Evolutionary conservation across 257 asterid species (phyloP).

Genomic region (Datura wrightii): DNA sequence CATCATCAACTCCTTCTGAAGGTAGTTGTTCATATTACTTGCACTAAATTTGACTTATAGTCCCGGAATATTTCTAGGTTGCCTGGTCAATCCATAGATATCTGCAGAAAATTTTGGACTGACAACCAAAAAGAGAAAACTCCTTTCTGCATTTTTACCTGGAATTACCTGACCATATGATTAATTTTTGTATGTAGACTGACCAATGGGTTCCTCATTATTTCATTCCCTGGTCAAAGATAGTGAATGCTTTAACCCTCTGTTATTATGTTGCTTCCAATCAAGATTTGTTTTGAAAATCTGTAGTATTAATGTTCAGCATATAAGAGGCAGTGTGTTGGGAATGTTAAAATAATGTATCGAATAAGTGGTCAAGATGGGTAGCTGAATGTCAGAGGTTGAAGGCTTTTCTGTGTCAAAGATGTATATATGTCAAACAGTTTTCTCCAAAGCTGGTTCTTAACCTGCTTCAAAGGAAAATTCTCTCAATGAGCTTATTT

Average conservation of each 20-base stretch:
- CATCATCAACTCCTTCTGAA: slow-evolving; percentile 89
- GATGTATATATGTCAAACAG: background rate
- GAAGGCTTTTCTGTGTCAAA: slow-evolving; percentile 13
- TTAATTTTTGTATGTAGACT: background rate
- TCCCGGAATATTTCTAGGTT: slow-evolving; percentile 26
- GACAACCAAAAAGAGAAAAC: background rate
- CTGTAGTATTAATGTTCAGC: slow-evolving; percentile 5
- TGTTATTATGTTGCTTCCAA: slow-evolving; percentile 21
- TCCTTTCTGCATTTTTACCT: background rate
- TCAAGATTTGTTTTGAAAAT: background rate
- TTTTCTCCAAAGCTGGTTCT: background rate
- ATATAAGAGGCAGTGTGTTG: background rate
- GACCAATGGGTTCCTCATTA: background rate
- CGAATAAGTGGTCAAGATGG: background rate
- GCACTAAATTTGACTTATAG: background rate
- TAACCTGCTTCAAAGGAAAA: background rate
- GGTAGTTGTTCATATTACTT: slow-evolving; percentile 55
- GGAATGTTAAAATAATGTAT: slow-evolving; percentile 1
- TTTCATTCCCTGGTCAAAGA: slow-evolving; percentile 5
- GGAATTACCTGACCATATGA: background rate
- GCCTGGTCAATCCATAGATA: background rate
- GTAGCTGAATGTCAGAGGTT: background rate
- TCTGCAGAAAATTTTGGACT: background rate
- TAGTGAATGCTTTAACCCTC: background rate
- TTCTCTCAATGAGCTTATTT: background rate